Evolutionary conservation across 345 rosid genomes (phyloP).

Genomic region (Geranium rotundifolium): DNA sequence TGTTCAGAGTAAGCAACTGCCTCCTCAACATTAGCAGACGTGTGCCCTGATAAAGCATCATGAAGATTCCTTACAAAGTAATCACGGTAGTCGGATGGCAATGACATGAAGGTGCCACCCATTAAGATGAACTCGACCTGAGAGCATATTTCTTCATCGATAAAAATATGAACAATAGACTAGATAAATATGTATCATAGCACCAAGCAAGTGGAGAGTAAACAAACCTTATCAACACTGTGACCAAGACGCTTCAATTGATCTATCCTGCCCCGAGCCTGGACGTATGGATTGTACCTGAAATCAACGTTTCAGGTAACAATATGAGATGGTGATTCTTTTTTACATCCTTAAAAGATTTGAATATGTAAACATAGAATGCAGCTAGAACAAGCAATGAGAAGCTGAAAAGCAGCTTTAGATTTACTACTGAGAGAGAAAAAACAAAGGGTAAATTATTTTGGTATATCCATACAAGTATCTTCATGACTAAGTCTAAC

Average conservation of each 20-base stretch:
- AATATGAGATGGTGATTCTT: neutral
- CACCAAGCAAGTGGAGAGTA: neutral
- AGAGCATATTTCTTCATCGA: constrained; percentile 6
- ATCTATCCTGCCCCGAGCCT: constrained; percentile 97
- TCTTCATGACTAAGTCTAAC: neutral
- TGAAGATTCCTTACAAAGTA: constrained; percentile 91
- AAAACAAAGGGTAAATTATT: neutral
- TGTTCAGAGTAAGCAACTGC: constrained; percentile 97
- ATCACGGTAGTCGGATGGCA: constrained; percentile 92
- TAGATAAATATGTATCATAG: neutral
- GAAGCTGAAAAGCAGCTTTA: neutral
- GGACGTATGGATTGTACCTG: constrained; percentile 95
- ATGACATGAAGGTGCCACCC: constrained; percentile 98
- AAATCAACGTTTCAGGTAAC: neutral
- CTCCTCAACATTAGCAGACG: constrained; percentile 90
- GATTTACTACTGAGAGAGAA: neutral
- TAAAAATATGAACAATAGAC: neutral
- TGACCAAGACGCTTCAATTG: constrained; percentile 98
- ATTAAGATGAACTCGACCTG: constrained; percentile 98
- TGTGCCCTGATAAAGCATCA: constrained; percentile 93
- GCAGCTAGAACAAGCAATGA: neutral
- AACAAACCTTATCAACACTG: constrained; percentile 82
- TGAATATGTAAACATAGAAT: neutral
- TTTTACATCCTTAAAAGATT: neutral
- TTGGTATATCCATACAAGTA: neutral